These are phyloP conservation scores for Phytophthora hybrid DNA, from an alignment of 352 stramenopile genomes.

Conservation along the genomic window DNA sequence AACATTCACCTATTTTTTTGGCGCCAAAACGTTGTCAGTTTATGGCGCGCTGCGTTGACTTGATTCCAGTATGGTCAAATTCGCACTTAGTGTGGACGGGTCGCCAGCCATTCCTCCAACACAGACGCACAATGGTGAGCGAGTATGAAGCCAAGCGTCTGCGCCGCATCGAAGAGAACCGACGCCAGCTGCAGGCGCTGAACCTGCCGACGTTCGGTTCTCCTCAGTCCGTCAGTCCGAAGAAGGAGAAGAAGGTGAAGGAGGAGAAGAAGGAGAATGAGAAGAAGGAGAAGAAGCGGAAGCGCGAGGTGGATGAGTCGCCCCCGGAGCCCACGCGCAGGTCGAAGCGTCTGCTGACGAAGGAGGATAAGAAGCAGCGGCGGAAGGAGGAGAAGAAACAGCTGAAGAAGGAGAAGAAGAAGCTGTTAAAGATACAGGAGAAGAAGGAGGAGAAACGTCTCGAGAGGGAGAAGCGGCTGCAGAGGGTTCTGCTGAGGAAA, in stretches of 20 bases:
- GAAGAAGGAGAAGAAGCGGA: conserved; percentile 13
- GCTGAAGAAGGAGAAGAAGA: conserved; percentile 13
- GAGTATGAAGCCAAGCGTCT: conserved; percentile 74
- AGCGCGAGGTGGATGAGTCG: conserved; percentile 20
- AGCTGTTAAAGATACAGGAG: conserved; percentile 6
- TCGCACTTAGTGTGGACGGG: background rate
- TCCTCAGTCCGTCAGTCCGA: background rate
- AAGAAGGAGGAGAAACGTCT: background rate
- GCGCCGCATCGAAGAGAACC: conserved; percentile 67
- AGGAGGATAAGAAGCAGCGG: conserved; percentile 3
- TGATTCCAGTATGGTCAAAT: background rate
- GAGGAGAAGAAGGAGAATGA: background rate
- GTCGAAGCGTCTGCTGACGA: conserved; percentile 11
- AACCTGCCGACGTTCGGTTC: conserved; percentile 26
- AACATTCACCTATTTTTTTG: background rate
- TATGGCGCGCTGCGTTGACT: background rate
- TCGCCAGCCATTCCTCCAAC: background rate
- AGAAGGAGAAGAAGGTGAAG: background rate
- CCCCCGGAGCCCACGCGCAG: conserved; percentile 19
- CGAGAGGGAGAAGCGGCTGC: conserved; percentile 2
- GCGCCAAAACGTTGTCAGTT: background rate
- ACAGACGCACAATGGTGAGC: conserved; percentile 28
- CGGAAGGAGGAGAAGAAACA: conserved; percentile 6
- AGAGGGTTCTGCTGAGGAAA: conserved; percentile 15
- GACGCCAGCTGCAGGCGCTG: conserved; percentile 48